A percentile compares a stretch with the other conserved stretches of the same genome.
phyloP scores from a whole-genome alignment of 2,329 filamentous ascomycete species.

The Fusarium duplospermum region DNA sequence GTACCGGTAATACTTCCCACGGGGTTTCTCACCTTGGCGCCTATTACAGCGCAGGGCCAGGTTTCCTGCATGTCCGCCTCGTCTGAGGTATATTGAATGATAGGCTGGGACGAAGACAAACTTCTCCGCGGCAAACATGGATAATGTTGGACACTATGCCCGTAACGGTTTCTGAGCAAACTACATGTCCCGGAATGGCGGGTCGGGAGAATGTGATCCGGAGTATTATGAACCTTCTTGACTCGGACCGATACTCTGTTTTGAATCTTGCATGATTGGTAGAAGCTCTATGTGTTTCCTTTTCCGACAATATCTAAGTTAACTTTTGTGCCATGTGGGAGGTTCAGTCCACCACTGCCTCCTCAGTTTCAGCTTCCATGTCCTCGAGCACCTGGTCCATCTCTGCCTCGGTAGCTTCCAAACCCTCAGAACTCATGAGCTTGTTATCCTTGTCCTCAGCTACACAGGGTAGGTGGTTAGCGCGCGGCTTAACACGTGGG shows the following conservation, averaged over 20 bases:
- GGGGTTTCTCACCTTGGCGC: not conserved
- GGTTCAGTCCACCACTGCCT: slow-evolving; percentile 41
- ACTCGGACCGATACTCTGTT: not conserved
- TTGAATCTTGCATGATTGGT: not conserved
- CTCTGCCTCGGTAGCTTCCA: slow-evolving; percentile 73
- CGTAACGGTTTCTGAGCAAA: not conserved
- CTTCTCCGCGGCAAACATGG: not conserved
- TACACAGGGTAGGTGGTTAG: slow-evolving; percentile 47
- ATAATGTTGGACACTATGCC: not conserved
- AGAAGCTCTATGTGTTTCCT: not conserved
- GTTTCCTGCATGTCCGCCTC: not conserved
- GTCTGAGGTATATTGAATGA: not conserved
- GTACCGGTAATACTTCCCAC: not conserved
- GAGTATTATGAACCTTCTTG: not conserved
- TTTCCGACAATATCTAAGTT: slow-evolving; percentile 6
- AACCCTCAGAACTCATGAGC: slow-evolving; percentile 74
- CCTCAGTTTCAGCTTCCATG: slow-evolving; percentile 51
- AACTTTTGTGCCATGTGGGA: not conserved
- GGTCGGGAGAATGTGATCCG: not conserved
- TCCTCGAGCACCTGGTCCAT: slow-evolving; percentile 65
- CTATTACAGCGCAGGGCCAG: not conserved
- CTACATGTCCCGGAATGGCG: not conserved
- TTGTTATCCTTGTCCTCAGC: slow-evolving; percentile 76
- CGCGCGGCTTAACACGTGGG: not conserved
- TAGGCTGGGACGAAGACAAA: not conserved